phyloP scores from a whole-genome alignment of 2,329 filamentous ascomycete genomes.

The Beauveria pseudobassiana region DNA sequence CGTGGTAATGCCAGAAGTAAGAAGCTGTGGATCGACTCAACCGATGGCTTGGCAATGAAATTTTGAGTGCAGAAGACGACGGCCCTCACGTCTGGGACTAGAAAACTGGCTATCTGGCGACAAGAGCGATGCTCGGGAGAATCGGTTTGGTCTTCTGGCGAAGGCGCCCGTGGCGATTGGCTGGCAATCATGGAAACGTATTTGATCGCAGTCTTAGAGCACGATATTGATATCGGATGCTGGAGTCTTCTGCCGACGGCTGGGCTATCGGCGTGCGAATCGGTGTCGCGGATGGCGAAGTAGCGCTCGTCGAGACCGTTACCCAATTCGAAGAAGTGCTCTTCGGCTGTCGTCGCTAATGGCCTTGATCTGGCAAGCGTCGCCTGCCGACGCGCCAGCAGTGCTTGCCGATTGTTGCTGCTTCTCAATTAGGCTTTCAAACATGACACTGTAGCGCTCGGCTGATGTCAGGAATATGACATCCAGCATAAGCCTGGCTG shows the following conservation, averaged over 20 bases:
- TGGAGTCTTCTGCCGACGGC: background rate
- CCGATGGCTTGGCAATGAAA: constrained; percentile 8
- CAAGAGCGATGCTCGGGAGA: background rate
- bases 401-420: constrained; percentile 22
- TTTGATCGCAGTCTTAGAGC: background rate
- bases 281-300: constrained; percentile 32
- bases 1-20: background rate
- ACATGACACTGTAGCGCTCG: constrained; percentile 94
- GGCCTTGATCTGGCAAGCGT: constrained; percentile 50
- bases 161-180: background rate
- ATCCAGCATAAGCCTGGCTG: constrained; percentile 43
- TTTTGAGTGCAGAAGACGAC: constrained; percentile 2
- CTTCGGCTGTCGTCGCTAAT: constrained; percentile 35
- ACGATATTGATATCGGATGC: background rate
- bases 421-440: constrained; percentile 61
- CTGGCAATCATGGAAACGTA: background rate
- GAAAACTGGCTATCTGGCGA: background rate
- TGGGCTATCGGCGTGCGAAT: background rate
- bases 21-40: constrained; percentile 6
- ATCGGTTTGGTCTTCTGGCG: background rate
- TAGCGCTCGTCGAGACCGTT: constrained; percentile 35
- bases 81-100: background rate
- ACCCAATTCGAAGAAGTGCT: constrained; percentile 27
- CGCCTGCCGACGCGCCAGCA: constrained; percentile 51
- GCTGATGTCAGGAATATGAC: constrained; percentile 72